A percentile compares a stretch with the other conserved stretches of the same genome.
phyloP scores from a whole-genome alignment of 2,329 filamentous ascomycete species.

The Arachnopeziza araneosa region DNA sequence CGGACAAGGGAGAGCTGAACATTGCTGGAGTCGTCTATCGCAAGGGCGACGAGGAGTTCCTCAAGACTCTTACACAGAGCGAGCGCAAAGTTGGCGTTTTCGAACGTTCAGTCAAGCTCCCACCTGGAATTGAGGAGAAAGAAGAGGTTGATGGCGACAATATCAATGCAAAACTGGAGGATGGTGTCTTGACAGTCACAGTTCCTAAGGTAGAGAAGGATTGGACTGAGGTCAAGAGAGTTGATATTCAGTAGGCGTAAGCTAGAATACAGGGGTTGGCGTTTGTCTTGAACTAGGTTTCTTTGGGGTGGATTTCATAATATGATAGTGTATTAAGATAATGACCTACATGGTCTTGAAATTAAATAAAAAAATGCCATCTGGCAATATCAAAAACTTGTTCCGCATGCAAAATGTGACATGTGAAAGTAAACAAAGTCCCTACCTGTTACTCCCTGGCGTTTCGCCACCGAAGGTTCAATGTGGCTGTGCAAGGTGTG shows the following conservation, averaged over 20 bases:
- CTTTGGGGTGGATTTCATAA: not conserved
- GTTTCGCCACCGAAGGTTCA: not conserved
- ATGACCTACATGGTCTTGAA: constrained; percentile 9
- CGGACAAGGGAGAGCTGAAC: constrained; percentile 58
- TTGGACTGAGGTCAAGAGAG: constrained; percentile 57
- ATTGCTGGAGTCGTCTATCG: constrained; percentile 70
- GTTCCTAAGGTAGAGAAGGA: constrained; percentile 67
- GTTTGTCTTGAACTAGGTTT: constrained; percentile 2
- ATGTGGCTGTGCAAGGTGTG: not conserved
- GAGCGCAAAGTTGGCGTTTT: constrained; percentile 72
- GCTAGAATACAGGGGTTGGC: not conserved
- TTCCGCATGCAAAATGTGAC: not conserved
- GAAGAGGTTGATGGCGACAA: constrained; percentile 59
- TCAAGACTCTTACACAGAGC: constrained; percentile 53
- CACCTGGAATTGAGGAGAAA: constrained; percentile 43
- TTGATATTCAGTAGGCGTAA: constrained; percentile 44
- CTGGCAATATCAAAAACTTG: constrained; percentile 12
- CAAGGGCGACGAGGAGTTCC: constrained; percentile 62
- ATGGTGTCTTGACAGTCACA: constrained; percentile 71
- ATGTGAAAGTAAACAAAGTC: not conserved
- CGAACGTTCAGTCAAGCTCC: constrained; percentile 62
- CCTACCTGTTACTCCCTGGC: not conserved
- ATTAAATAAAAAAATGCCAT: constrained; percentile 22
- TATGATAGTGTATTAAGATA: constrained; percentile 4
- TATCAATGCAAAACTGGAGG: constrained; percentile 72